A percentile compares a stretch with the other conserved stretches of the same genome.
phyloP scores from a whole-genome alignment of 192 early-diverging fungal species.

The Thamnidium elegans region DNA sequence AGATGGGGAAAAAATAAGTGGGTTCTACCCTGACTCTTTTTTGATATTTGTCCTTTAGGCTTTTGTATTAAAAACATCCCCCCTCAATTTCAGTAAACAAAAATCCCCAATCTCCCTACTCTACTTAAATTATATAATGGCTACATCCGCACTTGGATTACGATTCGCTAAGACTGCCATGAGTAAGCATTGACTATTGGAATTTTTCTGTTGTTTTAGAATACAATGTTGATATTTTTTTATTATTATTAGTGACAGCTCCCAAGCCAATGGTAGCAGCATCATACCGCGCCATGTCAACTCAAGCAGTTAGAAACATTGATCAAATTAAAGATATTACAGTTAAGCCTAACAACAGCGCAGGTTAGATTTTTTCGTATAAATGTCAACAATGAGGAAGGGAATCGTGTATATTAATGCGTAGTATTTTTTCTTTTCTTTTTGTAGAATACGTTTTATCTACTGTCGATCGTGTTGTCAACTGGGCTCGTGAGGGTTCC shows the following conservation, averaged over 20 bases:
- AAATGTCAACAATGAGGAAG: background rate
- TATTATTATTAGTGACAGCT: conserved; percentile 9
- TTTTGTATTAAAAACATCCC: background rate
- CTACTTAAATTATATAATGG: conserved; percentile 9
- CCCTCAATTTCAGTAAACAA: conserved; percentile 7
- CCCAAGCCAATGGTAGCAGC: conserved; percentile 13
- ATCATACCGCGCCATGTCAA: conserved; percentile 31
- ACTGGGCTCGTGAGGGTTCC: conserved; percentile 90
- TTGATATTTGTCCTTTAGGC: background rate
- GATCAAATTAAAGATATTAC: conserved; percentile 35
- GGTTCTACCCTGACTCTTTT: no score
- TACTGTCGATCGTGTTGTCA: conserved; percentile 88
- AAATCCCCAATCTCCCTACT: conserved; percentile 18
- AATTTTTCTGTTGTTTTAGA: background rate
- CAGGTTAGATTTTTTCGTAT: conserved; percentile 24
- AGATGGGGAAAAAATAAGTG: no score
- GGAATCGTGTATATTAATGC: background rate
- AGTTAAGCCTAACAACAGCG: conserved; percentile 36
- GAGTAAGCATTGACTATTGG: conserved; percentile 18
- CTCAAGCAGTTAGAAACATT: conserved; percentile 30
- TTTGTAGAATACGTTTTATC: conserved; percentile 78
- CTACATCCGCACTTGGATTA: conserved; percentile 33
- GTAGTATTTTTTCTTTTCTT: background rate
- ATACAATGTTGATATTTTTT: background rate
- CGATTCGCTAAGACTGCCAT: conserved; percentile 34